A percentile compares a stretch with the other conserved stretches of the same genome.
Evolutionary conservation across 768 basidiomycete genomes (phyloP).

Genomic region (Coprinopsis strossmayeri): DNA sequence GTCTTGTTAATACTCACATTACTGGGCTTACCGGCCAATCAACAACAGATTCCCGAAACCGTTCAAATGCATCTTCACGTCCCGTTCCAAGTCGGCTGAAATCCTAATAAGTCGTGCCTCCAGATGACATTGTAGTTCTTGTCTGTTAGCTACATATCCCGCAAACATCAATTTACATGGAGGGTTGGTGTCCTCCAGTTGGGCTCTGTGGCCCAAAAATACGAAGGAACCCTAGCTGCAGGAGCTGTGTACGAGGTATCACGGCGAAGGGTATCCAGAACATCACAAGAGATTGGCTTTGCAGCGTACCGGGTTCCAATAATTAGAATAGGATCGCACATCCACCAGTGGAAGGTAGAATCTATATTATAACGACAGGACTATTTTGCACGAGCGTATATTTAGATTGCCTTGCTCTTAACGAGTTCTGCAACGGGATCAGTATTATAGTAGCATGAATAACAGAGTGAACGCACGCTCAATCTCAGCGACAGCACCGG

Average conservation of each 20-base stretch:
- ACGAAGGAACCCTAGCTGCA: too few species aligned
- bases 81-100: too few species aligned
- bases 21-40: not conserved
- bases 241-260: too few species aligned
- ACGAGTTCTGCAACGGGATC: constrained; percentile 57
- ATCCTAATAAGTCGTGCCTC: too few species aligned
- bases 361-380: constrained; percentile 12
- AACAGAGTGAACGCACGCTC: constrained; percentile 65
- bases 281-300: not conserved
- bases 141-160: too few species aligned
- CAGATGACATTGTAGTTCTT: too few species aligned
- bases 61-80: not conserved
- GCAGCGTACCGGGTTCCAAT: not conserved
- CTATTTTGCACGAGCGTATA: constrained; percentile 12
- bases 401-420: constrained; percentile 87
- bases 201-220: too few species aligned
- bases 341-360: not conserved
- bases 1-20: not conserved
- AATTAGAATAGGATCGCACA: not conserved
- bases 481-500: constrained; percentile 77
- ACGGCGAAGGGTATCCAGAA: not conserved
- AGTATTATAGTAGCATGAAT: not conserved
- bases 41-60: too few species aligned
- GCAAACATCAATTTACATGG: too few species aligned
- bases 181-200: too few species aligned